Evolutionary conservation across 139 green algal genomes (phyloP).

Genomic region (Tetradesmus obliquus): DNA sequence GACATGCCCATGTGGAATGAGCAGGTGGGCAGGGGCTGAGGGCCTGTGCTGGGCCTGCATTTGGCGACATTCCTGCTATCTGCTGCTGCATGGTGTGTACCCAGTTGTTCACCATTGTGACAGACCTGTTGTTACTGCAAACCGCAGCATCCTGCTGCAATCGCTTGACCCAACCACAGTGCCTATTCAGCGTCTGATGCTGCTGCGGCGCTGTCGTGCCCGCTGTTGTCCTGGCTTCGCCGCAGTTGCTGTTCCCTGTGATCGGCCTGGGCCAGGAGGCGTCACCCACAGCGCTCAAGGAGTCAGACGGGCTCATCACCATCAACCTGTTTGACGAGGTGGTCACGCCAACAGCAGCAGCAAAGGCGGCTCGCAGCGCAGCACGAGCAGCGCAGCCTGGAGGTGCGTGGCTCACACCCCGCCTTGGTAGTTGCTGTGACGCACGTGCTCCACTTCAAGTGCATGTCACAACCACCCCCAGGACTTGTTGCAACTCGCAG

Average conservation of each 20-base stretch:
- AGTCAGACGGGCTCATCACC: slow-evolving; percentile 55
- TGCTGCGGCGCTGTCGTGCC: no score
- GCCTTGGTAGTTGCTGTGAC: background rate
- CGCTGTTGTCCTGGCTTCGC: background rate
- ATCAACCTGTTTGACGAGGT: slow-evolving; percentile 76
- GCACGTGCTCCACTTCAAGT: no score
- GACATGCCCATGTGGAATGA: slow-evolving; percentile 70
- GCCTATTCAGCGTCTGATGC: no score
- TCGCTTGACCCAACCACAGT: no score
- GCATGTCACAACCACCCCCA: no score
- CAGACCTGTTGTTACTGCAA: background rate
- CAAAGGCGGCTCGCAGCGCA: slow-evolving; percentile 6
- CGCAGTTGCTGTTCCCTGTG: slow-evolving; percentile 42
- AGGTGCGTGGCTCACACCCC: background rate
- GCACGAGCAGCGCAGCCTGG: slow-evolving; percentile 4
- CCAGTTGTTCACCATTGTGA: background rate
- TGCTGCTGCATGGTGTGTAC: background rate
- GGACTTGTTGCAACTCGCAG: no score
- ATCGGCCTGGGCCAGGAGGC: slow-evolving; percentile 48
- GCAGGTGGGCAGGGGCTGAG: slow-evolving; percentile 46
- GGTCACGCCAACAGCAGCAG: slow-evolving; percentile 42
- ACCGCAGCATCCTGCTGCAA: no score
- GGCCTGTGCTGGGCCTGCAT: no score
- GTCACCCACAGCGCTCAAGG: slow-evolving; percentile 47
- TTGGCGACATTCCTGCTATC: background rate